Conservation (phyloP, 2,329 filamentous ascomycete species). For the Cercospora citrullina region DNA sequence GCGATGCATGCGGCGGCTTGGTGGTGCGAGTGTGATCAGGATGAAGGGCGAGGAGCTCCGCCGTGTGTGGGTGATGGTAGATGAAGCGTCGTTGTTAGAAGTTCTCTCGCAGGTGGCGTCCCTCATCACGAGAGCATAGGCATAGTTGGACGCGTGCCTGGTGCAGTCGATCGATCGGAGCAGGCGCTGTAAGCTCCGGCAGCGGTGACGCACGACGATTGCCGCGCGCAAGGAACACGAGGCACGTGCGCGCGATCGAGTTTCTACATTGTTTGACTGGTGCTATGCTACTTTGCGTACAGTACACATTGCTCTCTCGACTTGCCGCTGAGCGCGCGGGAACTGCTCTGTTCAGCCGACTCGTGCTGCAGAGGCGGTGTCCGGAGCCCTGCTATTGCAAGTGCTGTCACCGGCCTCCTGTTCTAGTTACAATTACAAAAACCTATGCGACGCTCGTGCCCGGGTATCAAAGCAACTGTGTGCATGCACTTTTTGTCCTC, state of each 20-base stretch:
- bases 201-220: slow-evolving; percentile 2
- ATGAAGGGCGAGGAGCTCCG: neutral
- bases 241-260: neutral
- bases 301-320: neutral
- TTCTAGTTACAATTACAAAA: slow-evolving; percentile 25
- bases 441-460: slow-evolving; percentile 21
- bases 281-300: neutral
- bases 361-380: neutral
- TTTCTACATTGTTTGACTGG: slow-evolving; percentile 11
- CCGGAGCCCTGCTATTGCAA: neutral
- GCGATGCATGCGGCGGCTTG: neutral
- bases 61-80: neutral
- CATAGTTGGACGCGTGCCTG: neutral
- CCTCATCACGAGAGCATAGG: neutral
- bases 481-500: slow-evolving; percentile 10
- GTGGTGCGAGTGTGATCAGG: neutral
- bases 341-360: neutral
- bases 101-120: neutral
- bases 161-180: neutral
- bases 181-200: slow-evolving; percentile 5
- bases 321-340: neutral
- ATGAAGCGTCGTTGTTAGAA: neutral
- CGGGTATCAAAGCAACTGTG: slow-evolving; percentile 24
- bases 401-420: neutral
- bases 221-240: neutral